Percentiles rank a stretch among this genome's conserved stretches.
Conservation (phyloP, 371 early-diverging fungal genomes). For the Coemansia sp. region DNA sequence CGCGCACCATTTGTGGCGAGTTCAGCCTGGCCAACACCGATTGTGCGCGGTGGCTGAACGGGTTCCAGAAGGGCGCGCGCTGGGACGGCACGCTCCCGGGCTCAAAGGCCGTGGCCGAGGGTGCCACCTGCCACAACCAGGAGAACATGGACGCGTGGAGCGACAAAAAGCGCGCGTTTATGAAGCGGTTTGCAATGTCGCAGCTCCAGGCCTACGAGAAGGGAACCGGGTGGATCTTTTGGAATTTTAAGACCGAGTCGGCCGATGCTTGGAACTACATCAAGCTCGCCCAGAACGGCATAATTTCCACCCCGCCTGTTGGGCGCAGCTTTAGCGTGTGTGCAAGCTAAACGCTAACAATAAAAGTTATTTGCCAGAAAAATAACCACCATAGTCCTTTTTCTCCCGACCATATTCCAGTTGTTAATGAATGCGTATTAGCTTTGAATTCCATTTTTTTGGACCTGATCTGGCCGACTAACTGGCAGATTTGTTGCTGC, state of each 20-base stretch:
- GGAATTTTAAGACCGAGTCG: slow-evolving; percentile 77
- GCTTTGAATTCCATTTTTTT: not conserved
- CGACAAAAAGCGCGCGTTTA: slow-evolving; percentile 44
- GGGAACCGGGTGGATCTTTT: slow-evolving; percentile 72
- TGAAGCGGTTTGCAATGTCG: slow-evolving; percentile 52
- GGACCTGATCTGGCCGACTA: too few relatives aligned
- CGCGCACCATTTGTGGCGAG: slow-evolving; percentile 68
- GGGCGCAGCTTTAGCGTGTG: slow-evolving; percentile 24
- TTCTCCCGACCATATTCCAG: too few relatives aligned
- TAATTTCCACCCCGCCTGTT: slow-evolving; percentile 35
- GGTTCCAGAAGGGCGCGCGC: slow-evolving; percentile 63
- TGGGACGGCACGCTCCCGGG: slow-evolving; percentile 64
- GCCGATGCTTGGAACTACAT: slow-evolving; percentile 75
- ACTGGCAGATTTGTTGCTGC: too few relatives aligned
- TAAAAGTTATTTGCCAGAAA: not conserved
- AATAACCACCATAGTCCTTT: not conserved
- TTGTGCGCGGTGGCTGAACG: slow-evolving; percentile 72
- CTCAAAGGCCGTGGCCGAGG: slow-evolving; percentile 15
- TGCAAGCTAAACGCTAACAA: not conserved
- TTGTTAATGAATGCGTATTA: not conserved
- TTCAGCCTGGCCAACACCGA: slow-evolving; percentile 74
- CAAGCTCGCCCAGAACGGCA: slow-evolving; percentile 46
- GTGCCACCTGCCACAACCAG: slow-evolving; percentile 57
- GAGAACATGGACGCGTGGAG: slow-evolving; percentile 47
- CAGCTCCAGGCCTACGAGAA: slow-evolving; percentile 61